Percentiles rank a stretch among this genome's conserved stretches.
phyloP scores from a whole-genome alignment of 1,284 basidiomycete species.

The Tremellales sp. region DNA sequence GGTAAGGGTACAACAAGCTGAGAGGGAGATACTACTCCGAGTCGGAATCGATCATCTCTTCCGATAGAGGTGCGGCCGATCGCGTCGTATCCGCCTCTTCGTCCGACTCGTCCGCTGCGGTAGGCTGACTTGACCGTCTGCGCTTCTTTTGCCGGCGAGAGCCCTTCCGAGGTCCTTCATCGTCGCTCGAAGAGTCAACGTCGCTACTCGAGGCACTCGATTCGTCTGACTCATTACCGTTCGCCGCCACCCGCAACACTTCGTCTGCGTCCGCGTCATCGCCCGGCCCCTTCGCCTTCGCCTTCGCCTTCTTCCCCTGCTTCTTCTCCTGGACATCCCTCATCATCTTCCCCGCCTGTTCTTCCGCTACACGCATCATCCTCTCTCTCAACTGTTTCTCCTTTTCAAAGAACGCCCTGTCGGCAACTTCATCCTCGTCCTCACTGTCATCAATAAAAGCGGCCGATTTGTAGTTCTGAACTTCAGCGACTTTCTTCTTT shows the following conservation, averaged over 20 bases:
- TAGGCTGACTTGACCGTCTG: not conserved
- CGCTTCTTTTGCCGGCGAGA: not conserved
- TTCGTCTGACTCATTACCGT: not conserved
- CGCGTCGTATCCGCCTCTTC: conserved; percentile 1
- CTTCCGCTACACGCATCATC: conserved; percentile 54
- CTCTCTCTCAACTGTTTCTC: conserved; percentile 60
- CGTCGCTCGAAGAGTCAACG: not conserved
- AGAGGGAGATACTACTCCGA: not conserved
- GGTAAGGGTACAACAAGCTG: too few species aligned
- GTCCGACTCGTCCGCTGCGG: not conserved
- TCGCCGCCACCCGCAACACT: conserved; percentile 2
- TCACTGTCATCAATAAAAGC: conserved; percentile 88
- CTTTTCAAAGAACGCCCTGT: conserved; percentile 64
- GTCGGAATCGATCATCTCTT: not conserved
- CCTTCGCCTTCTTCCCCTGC: conserved; percentile 6
- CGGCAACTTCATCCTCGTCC: conserved; percentile 54
- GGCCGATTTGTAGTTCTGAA: conserved; percentile 74
- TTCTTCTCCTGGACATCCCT: conserved; percentile 31
- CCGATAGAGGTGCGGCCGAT: not conserved
- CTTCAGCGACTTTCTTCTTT: conserved; percentile 54
- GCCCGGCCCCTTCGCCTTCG: not conserved
- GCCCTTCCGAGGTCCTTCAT: not conserved
- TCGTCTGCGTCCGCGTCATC: not conserved
- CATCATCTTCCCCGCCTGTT: conserved; percentile 30
- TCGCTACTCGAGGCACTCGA: not conserved